phyloP scores from a whole-genome alignment of 2,329 filamentous ascomycete species.

The Cladophialophora carrionii region DNA sequence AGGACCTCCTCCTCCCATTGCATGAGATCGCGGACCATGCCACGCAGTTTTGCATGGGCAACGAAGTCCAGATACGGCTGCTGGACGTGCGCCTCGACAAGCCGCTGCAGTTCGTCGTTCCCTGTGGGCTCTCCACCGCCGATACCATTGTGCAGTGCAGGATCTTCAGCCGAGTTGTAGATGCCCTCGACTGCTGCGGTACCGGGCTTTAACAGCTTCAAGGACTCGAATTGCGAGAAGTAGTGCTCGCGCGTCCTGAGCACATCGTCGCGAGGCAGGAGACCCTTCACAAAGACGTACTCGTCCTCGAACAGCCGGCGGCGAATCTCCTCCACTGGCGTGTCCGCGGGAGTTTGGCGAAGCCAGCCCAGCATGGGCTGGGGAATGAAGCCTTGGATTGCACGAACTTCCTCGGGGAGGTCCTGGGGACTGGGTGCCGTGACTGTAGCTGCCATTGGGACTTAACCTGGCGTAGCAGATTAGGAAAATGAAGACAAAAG shows the following conservation, averaged over 20 bases:
- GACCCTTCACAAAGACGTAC: slow-evolving; percentile 50
- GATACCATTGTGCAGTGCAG: slow-evolving; percentile 45
- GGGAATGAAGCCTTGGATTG: slow-evolving; percentile 30
- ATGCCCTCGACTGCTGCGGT: slow-evolving; percentile 48
- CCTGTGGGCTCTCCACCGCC: slow-evolving; percentile 41
- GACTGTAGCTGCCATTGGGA: background rate
- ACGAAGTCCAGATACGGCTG: slow-evolving; percentile 44
- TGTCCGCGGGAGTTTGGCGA: slow-evolving; percentile 41
- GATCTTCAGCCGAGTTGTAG: slow-evolving; percentile 46
- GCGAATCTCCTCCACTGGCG: slow-evolving; percentile 47
- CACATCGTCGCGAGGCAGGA: slow-evolving; percentile 51
- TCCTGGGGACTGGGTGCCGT: background rate
- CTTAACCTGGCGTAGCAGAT: background rate
- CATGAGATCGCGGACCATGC: slow-evolving; percentile 46
- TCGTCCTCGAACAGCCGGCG: slow-evolving; percentile 46
- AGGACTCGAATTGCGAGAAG: slow-evolving; percentile 47
- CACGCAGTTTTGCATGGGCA: slow-evolving; percentile 43
- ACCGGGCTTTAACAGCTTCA: slow-evolving; percentile 47
- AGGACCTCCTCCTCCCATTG: slow-evolving; percentile 45
- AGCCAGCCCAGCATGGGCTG: slow-evolving; percentile 43
- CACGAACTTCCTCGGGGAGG: slow-evolving; percentile 8
- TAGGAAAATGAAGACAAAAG: background rate
- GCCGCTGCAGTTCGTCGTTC: slow-evolving; percentile 38
- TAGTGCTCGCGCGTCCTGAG: slow-evolving; percentile 48
- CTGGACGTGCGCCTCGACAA: slow-evolving; percentile 44